Evolutionary conservation across 352 stramenopile genomes (phyloP).

Genomic region (Phytophthora vignae): DNA sequence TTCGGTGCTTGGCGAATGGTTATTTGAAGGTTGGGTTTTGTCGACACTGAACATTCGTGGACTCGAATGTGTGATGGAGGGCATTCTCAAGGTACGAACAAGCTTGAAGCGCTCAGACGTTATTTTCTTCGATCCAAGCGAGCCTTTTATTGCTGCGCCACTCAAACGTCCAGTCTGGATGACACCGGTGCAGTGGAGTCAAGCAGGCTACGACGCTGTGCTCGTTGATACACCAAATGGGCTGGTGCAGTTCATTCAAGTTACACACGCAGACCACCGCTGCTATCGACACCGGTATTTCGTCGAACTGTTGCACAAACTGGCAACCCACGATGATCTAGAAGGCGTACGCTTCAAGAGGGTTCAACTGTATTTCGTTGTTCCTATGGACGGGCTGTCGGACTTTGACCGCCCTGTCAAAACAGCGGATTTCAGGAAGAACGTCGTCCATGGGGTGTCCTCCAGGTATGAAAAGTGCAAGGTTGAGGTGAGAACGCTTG

Average conservation of each 20-base stretch:
- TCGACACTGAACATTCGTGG: neutral
- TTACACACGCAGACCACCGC: neutral
- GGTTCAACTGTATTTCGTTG: neutral
- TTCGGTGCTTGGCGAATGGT: neutral
- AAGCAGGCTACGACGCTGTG: neutral
- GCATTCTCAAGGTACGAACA: neutral
- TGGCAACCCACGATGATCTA: neutral
- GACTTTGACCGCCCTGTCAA: neutral
- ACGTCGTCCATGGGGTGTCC: neutral
- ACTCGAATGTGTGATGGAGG: neutral
- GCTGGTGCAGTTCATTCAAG: neutral
- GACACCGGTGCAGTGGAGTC: neutral
- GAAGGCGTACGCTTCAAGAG: neutral
- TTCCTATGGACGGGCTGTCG: neutral
- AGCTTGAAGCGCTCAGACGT: neutral
- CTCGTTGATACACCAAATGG: neutral
- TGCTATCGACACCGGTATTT: neutral
- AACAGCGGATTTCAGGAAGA: neutral
- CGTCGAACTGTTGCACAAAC: neutral
- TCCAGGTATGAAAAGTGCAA: neutral
- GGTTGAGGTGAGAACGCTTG: neutral
- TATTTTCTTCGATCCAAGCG: neutral
- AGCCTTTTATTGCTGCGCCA: neutral
- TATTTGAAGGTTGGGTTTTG: neutral
- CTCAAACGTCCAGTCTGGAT: neutral